phyloP scores from a whole-genome alignment of 495 filamentous ascomycete species.

The Tetracladium setigerum region DNA sequence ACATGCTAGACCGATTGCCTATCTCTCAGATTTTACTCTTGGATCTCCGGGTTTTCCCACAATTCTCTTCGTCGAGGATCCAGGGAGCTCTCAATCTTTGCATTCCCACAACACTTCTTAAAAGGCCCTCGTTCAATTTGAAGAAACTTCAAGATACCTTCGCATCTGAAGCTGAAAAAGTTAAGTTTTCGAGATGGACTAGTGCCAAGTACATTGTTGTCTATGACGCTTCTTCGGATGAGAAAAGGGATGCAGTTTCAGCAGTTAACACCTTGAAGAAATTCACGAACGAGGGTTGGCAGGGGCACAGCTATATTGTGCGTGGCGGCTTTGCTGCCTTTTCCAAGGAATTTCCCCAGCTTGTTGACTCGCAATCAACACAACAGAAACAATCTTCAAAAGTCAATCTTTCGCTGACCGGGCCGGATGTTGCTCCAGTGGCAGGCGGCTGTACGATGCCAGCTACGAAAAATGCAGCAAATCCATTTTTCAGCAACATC shows the following conservation, averaged over 20 bases:
- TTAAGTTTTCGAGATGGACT: conserved; percentile 71
- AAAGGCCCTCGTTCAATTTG: conserved; percentile 86
- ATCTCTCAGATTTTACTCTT: conserved; percentile 59
- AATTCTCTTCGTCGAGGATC: conserved; percentile 70
- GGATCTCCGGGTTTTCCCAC: conserved; percentile 83
- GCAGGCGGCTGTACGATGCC: conserved; percentile 85
- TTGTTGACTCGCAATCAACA: conserved; percentile 39
- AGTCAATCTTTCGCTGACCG: conserved; percentile 37
- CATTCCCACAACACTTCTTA: conserved; percentile 89
- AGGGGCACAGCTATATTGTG: conserved; percentile 63
- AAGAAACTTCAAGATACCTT: conserved; percentile 85
- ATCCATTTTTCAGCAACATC: conserved; percentile 94
- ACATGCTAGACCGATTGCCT: conserved; percentile 50
- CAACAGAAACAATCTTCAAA: conserved; percentile 33
- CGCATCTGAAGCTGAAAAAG: conserved; percentile 61
- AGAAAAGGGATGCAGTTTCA: conserved; percentile 68
- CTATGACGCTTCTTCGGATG: conserved; percentile 72
- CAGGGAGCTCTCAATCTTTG: conserved; percentile 80
- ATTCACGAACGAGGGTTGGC: conserved; percentile 78
- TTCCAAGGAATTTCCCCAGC: conserved; percentile 34
- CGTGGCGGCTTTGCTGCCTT: conserved; percentile 51
- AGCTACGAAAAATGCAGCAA: conserved; percentile 52
- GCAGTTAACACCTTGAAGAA: conserved; percentile 86
- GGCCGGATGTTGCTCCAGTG: conserved; percentile 60
- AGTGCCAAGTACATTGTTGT: conserved; percentile 69